These are phyloP conservation scores for Trichoderma cornu-damae DNA, from an alignment of 2,329 filamentous ascomycete species.

Conservation along the genomic window DNA sequence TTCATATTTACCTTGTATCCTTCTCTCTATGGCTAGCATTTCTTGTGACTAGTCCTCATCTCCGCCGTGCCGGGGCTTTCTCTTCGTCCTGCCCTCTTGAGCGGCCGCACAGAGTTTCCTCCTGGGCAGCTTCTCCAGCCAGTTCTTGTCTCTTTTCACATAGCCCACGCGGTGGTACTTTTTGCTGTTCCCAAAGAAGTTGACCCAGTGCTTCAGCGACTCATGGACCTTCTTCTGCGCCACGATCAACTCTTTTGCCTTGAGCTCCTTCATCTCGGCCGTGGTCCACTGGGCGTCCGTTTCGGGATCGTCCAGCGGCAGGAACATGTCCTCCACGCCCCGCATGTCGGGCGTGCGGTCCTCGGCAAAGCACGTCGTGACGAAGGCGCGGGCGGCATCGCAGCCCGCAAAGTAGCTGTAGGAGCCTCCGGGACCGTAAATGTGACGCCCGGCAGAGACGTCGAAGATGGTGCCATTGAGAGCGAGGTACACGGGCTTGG, in stretches of 20 bases:
- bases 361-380: constrained; percentile 87
- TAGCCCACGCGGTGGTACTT: constrained; percentile 79
- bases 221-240: constrained; percentile 62
- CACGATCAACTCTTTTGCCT: constrained; percentile 57
- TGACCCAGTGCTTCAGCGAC: constrained; percentile 72
- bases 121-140: constrained; percentile 57
- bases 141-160: constrained; percentile 57
- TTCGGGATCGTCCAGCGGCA: constrained; percentile 57
- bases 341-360: constrained; percentile 80
- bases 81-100: constrained; percentile 50
- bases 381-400: constrained; percentile 82
- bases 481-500: constrained; percentile 80
- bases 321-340: constrained; percentile 81
- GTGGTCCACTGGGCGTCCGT: constrained; percentile 56
- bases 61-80: constrained; percentile 34
- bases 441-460: constrained; percentile 60
- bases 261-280: constrained; percentile 48
- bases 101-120: constrained; percentile 67
- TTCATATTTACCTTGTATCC: not conserved
- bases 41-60: not conserved
- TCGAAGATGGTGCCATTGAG: constrained; percentile 86
- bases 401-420: constrained; percentile 83
- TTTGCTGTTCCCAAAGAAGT: constrained; percentile 72
- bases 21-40: too few relatives aligned
- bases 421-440: constrained; percentile 78